Conservation (phyloP, 129 eudicot species). For the Dittrichia graveolens region DNA sequence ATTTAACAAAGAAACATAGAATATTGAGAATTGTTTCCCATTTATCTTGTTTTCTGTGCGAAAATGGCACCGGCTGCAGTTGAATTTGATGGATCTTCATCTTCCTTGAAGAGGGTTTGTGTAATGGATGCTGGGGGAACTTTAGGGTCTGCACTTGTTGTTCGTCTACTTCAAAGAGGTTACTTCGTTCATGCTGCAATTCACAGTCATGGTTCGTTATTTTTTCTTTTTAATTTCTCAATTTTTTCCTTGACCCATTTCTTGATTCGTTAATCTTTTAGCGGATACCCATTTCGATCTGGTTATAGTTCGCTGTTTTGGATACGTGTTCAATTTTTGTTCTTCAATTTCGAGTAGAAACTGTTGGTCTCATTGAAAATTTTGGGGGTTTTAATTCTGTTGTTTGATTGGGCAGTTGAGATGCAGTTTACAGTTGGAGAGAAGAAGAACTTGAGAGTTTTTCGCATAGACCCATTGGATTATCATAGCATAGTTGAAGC, state of each 20-base stretch:
- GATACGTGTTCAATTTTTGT: too few species aligned
- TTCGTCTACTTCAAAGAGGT: slow-evolving; percentile 55
- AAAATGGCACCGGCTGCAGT: slow-evolving; percentile 34
- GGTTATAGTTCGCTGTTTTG: neutral
- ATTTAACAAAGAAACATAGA: neutral
- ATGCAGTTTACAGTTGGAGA: slow-evolving; percentile 36
- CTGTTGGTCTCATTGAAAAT: neutral
- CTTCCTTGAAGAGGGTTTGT: slow-evolving; percentile 51
- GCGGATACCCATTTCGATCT: slow-evolving; percentile 3
- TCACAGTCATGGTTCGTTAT: slow-evolving; percentile 40
- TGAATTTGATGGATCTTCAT: slow-evolving; percentile 35
- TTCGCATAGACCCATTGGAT: slow-evolving; percentile 72
- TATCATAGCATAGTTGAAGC: slow-evolving; percentile 82
- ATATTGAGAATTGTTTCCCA: neutral
- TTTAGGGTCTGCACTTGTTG: slow-evolving; percentile 63
- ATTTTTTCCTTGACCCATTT: neutral
- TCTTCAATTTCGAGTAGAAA: neutral
- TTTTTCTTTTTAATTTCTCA: neutral
- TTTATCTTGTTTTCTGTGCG: neutral
- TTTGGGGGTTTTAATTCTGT: neutral
- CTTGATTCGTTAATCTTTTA: neutral
- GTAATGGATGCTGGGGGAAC: slow-evolving; percentile 76
- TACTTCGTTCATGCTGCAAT: slow-evolving; percentile 76
- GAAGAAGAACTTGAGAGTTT: slow-evolving; percentile 45
- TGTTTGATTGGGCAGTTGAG: slow-evolving; percentile 44